Evolutionary conservation across 768 basidiomycete species (phyloP).

Genomic region (Phaffia tasmanica): DNA sequence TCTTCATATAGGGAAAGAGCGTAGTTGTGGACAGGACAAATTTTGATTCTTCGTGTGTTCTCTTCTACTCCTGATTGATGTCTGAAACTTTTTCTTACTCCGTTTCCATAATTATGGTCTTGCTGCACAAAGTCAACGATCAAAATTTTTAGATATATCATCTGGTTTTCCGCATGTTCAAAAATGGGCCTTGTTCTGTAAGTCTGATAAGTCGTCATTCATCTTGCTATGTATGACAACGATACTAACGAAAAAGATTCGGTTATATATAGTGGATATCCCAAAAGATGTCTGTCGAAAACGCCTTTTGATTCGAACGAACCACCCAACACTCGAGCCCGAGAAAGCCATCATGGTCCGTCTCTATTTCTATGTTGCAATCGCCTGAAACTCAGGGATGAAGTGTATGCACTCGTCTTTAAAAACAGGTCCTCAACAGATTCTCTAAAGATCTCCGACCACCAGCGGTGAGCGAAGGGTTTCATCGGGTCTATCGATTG

Average conservation of each 20-base stretch:
- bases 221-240: neutral
- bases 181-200: conserved; percentile 14
- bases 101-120: neutral
- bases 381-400: too few relatives aligned
- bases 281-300: conserved; percentile 9
- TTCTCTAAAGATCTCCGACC: conserved; percentile 19
- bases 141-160: conserved; percentile 15
- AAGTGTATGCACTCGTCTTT: neutral
- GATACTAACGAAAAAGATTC: neutral
- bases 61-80: neutral
- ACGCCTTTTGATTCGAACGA: neutral
- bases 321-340: conserved; percentile 20
- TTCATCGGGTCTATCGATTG: conserved; percentile 6
- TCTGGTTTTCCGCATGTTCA: conserved; percentile 5
- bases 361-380: neutral
- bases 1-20: conserved; percentile 8
- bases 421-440: conserved; percentile 5
- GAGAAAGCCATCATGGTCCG: conserved; percentile 2
- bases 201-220: neutral
- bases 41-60: conserved; percentile 16
- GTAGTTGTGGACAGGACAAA: conserved; percentile 24
- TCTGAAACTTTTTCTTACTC: neutral
- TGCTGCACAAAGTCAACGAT: conserved; percentile 6
- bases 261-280: conserved; percentile 4
- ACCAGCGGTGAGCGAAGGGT: conserved; percentile 12